Evolutionary conservation across 108 stramenopile genomes (phyloP), one percentile per base, ranked within the genome.

Genomic region (Skeletonema potamos): DNA sequence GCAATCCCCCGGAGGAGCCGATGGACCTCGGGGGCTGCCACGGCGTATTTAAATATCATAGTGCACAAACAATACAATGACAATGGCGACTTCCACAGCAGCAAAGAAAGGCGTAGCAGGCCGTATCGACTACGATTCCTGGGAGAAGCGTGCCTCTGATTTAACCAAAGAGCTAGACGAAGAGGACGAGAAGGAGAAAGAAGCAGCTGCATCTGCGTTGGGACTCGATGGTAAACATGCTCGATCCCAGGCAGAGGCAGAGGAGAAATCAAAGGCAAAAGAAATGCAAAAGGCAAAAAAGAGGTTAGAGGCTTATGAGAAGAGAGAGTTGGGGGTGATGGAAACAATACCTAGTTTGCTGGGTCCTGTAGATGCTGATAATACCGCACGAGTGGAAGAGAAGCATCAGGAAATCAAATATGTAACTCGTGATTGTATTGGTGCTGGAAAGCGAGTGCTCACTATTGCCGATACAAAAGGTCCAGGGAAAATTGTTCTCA

Each of bases 181-280:
- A 24, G 85, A 88, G 57, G 86, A 90, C 54, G 64, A 87, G 33
- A 29, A 66, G 6, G 94, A 91, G 59, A 59, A 43, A 8, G 71
- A 79, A 60, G 70, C 28, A 24, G 56, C 55, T 15, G 63, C 81
- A 8, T 58, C 66, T 4, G 87, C 85, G 44, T 59, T 92, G 62
- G 95, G 92, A 6, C 75, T 92, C 73, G 87, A 92, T 57, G 89
- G 89, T 27, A 87, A 87, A 55, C 89, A 92, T 54, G 87, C 91
- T 20, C 73, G 74, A 17, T 86, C 84, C n/a, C 46, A 79, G 17
- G 91, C 86, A 36, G 87, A 93, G 66, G 89, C 89, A 13, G 89
- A 86, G 20, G 92, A 93, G 73, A 80, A 79, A 15, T 39, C 69
- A 43, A 93, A 96, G 82, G 89, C 92, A 4, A 69, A 85, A 61